Base-by-base conservation (phyloP, 2,329 filamentous ascomycete genomes). In the Penicillium occitanis region DNA sequence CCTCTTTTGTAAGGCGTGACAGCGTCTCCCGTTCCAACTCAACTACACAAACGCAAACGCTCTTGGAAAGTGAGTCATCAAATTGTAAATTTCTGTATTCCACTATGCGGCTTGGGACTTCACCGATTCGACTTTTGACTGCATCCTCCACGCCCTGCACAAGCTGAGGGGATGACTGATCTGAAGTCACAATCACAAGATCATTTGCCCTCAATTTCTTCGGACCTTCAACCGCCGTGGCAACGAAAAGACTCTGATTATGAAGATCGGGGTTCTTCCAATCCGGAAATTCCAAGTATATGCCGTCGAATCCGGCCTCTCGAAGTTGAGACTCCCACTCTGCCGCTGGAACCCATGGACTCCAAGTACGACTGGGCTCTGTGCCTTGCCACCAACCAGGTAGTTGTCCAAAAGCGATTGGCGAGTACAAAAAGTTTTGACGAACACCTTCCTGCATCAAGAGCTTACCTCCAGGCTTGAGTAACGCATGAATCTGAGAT, bases 381-480 rank as follows among this genome's bases (percentile, higher is more conserved):
- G 46, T 65, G 10, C 75, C 75, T 6, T 72, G 67, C 79, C 78
- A 81, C 80, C 78, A 82, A 0, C 79, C 79, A 0, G 77, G 72
- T 0, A 82, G 67, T 1, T 71, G 69, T 2, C 79, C 77, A 62
- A 78, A 75, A 2, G 77, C 68, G 46, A 74, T 44, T 3, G 61
- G 51, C 4, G 69, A 46, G 13, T 70, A 63, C 58, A 72, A n/a
- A 68, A 70, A 22, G 66, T 67, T 64, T 50, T 60, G 19, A 19
- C 60, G 17, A 4, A 72, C 75, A 1, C 80, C 68, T 66, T 86
- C 84, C 5, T 80, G 66, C 0, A 84, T 55, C 0, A 85, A 44
- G 0, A 86, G 71, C 44, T 80, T 78, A 0, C 84, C 84, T 1
- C 79, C 81, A 0, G 83, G 79, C 25, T 68, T 68, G 0, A 79